A percentile compares a stretch with the other conserved stretches of the same genome.
phyloP scores from a whole-genome alignment of 345 rosid genomes.

The Rhizophora mangle region DNA sequence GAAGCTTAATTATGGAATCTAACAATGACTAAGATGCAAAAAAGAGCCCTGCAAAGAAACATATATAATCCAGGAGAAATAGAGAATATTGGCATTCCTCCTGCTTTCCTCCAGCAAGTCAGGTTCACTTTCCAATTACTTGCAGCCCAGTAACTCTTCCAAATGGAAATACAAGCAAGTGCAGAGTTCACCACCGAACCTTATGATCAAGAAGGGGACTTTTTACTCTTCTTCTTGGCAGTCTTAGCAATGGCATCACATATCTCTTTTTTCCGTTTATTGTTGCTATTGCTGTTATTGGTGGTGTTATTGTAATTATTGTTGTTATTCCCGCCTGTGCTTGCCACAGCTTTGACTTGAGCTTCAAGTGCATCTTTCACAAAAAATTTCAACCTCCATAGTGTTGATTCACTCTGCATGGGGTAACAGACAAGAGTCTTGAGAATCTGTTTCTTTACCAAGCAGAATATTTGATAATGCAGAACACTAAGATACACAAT shows the following conservation, averaged over 20 bases:
- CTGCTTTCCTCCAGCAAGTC: no score
- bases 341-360: conserved; percentile 43
- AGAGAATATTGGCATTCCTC: no score
- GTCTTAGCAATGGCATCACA: conserved; percentile 41
- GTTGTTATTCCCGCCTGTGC: conserved; percentile 42
- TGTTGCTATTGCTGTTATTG: conserved; percentile 15
- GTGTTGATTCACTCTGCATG: conserved; percentile 72
- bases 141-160: no score
- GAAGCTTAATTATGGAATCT: no score
- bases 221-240: conserved; percentile 48
- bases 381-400: conserved; percentile 83
- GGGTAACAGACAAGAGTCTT: background rate
- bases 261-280: conserved; percentile 49
- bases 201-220: conserved; percentile 34
- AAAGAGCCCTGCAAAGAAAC: no score
- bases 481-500: background rate
- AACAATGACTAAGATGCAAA: no score
- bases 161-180: no score
- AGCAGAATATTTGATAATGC: no score
- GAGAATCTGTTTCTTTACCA: background rate
- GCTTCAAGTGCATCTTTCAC: conserved; percentile 71
- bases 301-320: conserved; percentile 25
- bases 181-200: no score
- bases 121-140: no score
- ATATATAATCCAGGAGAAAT: no score